Evolutionary conservation across 164 flowering plant genomes (phyloP), one percentile per base, ranked within the genome.

Genomic region (Aristolochia fimbriata): DNA sequence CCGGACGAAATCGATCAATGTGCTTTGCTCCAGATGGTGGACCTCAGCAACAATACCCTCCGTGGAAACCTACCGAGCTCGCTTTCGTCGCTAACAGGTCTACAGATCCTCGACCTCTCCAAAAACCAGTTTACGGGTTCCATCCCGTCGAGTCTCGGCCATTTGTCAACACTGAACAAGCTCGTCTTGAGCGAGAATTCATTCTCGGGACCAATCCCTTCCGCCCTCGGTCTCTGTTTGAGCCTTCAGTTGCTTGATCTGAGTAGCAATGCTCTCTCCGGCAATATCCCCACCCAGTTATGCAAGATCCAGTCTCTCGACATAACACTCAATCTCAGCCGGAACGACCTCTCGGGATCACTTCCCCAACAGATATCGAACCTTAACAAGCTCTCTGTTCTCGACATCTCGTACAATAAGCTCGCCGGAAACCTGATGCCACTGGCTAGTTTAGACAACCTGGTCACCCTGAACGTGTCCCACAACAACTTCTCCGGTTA

Each of bases 1-100:
- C 98, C 98, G 0, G 85, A 78, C 51, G 91, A 86, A 77, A 76
- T 88, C 33, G 85, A 84, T 11, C 71, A 70, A 7, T 86, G 90
- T 73, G 56, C 71, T 25, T 70, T 73, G 23, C 61, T 86, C 61
- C 84, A 84, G 59, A 77, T 83, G 86, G 59, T 88, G 58, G 74
- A 83, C 57, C 68, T 88, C 10, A 76, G 87, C 62, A 75, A 78
- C 64, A 91, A 91, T 65, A 59, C 75, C 0, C 77, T 91, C 16
- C 72, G 69, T 59, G 96, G 93, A 33, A 47, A 70, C 22, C 65
- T 85, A 47, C 87, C 98, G 0, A 71, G 66, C 27, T 72, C 93
- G 3, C 20, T 91, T 1, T 76, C 94, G 3, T 75, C 78, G 27
- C 76, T 88, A 1, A 64, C 75, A 11, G 77, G 57, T 19, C 80